Percentiles rank a stretch among this genome's conserved stretches.
phyloP scores from a whole-genome alignment of 1,139 yeast genomes.

The Trichomonascaceae sp. region DNA sequence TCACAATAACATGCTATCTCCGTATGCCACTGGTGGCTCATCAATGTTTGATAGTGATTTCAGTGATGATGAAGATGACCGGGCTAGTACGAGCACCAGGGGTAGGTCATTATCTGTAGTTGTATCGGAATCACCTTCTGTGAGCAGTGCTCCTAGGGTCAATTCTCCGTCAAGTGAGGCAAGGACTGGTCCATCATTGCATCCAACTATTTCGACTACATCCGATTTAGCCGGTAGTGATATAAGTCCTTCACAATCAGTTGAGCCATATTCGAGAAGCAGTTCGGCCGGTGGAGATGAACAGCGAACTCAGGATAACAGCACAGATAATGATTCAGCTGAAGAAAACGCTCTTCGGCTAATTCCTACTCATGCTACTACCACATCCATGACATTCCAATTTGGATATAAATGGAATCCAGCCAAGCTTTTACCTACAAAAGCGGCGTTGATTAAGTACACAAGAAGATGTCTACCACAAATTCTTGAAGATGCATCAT shows the following conservation, averaged over 20 bases:
- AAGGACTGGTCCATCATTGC: background rate
- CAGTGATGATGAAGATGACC: slow-evolving; percentile 4
- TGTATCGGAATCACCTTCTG: background rate
- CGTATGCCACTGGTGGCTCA: slow-evolving; percentile 3
- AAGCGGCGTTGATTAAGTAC: slow-evolving; percentile 24
- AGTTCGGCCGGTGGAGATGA: background rate
- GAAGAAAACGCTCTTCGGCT: slow-evolving; percentile 8
- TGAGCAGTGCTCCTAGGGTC: background rate
- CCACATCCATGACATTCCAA: slow-evolving; percentile 12
- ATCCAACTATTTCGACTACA: background rate
- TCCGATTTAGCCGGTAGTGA: background rate
- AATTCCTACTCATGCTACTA: slow-evolving; percentile 12
- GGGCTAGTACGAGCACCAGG: background rate
- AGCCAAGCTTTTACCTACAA: slow-evolving; percentile 19
- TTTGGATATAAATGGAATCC: slow-evolving; percentile 27
- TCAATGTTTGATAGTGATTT: slow-evolving; percentile 7
- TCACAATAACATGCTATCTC: background rate
- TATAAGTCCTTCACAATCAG: background rate
- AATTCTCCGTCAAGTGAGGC: background rate
- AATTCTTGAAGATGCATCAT: slow-evolving; percentile 28
- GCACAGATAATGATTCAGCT: background rate
- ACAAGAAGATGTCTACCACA: slow-evolving; percentile 29
- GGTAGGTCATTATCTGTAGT: background rate
- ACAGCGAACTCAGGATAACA: background rate
- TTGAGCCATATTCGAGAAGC: background rate